phyloP scores from a whole-genome alignment of 1,139 yeast species.

The Sugiyamaella paludigena region DNA sequence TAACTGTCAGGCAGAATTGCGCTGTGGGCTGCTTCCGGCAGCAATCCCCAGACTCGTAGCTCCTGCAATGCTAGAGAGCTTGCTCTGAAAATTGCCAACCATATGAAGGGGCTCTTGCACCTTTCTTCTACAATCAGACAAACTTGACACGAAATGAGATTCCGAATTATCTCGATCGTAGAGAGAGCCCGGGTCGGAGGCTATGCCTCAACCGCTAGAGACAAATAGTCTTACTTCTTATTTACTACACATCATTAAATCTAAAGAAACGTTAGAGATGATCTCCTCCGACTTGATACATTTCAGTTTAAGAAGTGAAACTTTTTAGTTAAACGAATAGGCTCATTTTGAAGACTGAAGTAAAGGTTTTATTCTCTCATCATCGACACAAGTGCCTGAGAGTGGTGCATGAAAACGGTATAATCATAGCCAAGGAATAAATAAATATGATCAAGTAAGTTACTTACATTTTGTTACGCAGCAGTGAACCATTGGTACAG shows the following conservation, averaged over 20 bases:
- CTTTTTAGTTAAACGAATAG: background rate
- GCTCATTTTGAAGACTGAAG: conserved; percentile 38
- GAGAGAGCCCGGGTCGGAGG: too few relatives aligned
- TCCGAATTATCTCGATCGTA: too few relatives aligned
- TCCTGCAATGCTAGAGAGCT: background rate
- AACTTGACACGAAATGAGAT: too few relatives aligned
- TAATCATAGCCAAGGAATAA: conserved; percentile 29
- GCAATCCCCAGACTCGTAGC: conserved; percentile 5
- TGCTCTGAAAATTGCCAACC: background rate
- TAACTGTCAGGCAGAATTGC: too few relatives aligned
- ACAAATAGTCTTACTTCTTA: too few relatives aligned
- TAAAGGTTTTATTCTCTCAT: conserved; percentile 31
- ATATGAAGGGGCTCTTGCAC: too few relatives aligned
- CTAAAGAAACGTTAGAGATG: too few relatives aligned
- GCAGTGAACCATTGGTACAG: background rate
- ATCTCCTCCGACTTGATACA: too few relatives aligned
- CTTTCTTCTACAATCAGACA: too few relatives aligned
- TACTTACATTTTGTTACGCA: background rate
- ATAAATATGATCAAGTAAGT: background rate
- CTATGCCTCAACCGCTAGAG: too few relatives aligned
- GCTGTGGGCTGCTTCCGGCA: conserved; percentile 4
- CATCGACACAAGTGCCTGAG: conserved; percentile 29
- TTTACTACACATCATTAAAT: too few relatives aligned
- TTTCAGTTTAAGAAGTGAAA: background rate
- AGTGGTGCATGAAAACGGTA: conserved; percentile 38